phyloP scores from a whole-genome alignment of 306 rosid genomes.

The Casuarina cunninghamiana region DNA sequence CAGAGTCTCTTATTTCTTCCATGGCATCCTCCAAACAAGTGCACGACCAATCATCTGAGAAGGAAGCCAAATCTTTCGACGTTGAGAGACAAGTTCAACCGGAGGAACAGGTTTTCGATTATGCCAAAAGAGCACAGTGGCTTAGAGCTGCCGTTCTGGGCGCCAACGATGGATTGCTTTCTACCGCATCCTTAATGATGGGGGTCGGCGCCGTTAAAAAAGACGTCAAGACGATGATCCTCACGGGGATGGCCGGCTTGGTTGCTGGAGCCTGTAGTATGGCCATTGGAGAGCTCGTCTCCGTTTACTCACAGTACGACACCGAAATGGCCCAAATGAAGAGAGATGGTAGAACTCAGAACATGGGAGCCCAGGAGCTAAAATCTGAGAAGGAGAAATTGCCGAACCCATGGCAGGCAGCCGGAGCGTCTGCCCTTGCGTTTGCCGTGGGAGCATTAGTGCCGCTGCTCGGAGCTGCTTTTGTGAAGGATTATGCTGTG shows the following conservation, averaged over 20 bases:
- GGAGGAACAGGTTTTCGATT: conserved; percentile 15
- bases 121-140: conserved; percentile 40
- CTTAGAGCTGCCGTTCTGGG: conserved; percentile 42
- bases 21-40: conserved; percentile 20
- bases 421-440: conserved; percentile 34
- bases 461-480: conserved; percentile 38
- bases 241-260: conserved; percentile 38
- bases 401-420: conserved; percentile 35
- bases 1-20: neutral
- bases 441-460: conserved; percentile 32
- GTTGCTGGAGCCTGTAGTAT: conserved; percentile 44
- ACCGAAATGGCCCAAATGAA: conserved; percentile 39
- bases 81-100: conserved; percentile 4
- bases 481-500: conserved; percentile 32
- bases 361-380: neutral
- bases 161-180: conserved; percentile 44
- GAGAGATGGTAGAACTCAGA: conserved; percentile 10
- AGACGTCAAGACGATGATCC: conserved; percentile 38
- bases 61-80: conserved; percentile 7
- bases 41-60: neutral
- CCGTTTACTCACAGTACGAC: conserved; percentile 43
- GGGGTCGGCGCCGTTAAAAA: conserved; percentile 43
- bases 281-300: conserved; percentile 50
- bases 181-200: conserved; percentile 41
- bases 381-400: conserved; percentile 6